A percentile compares a stretch with the other conserved stretches of the same genome.
Evolutionary conservation across 2,329 filamentous ascomycete species (phyloP).

Genomic region (Lecanicillium sp.): DNA sequence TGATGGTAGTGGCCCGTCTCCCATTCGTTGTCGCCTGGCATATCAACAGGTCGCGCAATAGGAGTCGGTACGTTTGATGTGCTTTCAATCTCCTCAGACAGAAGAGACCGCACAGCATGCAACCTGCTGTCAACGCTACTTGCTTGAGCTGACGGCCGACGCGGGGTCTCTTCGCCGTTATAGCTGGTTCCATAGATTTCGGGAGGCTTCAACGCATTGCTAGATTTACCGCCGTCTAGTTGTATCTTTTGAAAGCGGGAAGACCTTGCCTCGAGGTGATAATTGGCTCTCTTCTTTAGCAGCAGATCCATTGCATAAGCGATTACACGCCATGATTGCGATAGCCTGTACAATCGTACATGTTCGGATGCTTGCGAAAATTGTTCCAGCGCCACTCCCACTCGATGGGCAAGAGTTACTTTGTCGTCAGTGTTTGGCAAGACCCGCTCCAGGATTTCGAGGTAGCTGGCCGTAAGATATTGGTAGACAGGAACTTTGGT

Average conservation of each 20-base stretch:
- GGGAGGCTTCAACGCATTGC: conserved; percentile 22
- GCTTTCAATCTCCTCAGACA: conserved; percentile 53
- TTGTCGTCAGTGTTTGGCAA: conserved; percentile 37
- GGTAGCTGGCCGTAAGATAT: conserved; percentile 50
- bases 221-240: conserved; percentile 25
- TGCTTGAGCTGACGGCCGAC: conserved; percentile 25
- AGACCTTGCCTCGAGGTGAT: conserved; percentile 48
- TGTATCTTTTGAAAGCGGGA: conserved; percentile 32
- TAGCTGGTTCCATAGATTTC: conserved; percentile 22
- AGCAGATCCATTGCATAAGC: conserved; percentile 51
- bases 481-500: conserved; percentile 47
- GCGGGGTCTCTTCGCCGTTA: conserved; percentile 34
- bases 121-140: conserved; percentile 28
- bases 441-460: conserved; percentile 45
- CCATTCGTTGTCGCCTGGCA: conserved; percentile 24
- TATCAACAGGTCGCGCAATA: conserved; percentile 45
- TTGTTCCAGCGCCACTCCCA: conserved; percentile 46
- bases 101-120: conserved; percentile 36
- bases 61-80: conserved; percentile 59
- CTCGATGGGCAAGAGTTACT: conserved; percentile 39
- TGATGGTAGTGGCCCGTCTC: conserved; percentile 24
- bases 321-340: conserved; percentile 59
- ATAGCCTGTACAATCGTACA: conserved; percentile 51
- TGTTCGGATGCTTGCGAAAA: conserved; percentile 54
- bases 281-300: conserved; percentile 48